Conservation (phyloP, 768 basidiomycete species). For the Boletus rubropictus region DNA sequence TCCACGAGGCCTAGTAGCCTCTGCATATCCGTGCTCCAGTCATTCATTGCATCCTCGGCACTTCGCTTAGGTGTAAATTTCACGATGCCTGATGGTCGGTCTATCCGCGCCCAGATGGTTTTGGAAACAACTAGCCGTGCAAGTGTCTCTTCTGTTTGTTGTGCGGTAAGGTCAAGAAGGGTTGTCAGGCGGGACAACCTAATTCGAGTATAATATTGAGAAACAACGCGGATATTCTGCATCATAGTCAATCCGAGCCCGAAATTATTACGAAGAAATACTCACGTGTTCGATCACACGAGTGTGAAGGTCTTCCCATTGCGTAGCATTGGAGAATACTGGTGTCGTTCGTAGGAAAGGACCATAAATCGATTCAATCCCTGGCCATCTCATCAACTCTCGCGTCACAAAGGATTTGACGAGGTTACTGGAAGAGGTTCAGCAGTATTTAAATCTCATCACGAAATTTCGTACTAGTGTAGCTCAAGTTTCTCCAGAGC, state of each 20-base stretch:
- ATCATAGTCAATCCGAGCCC: not conserved
- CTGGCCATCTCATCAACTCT: constrained; percentile 96
- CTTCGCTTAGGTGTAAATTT: constrained; percentile 78
- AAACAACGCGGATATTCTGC: constrained; percentile 93
- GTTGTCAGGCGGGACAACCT: constrained; percentile 75
- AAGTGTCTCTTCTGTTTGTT: constrained; percentile 84
- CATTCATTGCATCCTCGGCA: constrained; percentile 93
- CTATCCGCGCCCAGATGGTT: constrained; percentile 89
- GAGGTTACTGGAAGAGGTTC: constrained; percentile 58
- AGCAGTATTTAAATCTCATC: not conserved
- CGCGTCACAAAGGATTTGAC: constrained; percentile 90
- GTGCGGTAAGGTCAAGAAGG: constrained; percentile 76
- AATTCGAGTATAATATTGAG: constrained; percentile 93
- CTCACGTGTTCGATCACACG: constrained; percentile 95
- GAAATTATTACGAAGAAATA: constrained; percentile 10
- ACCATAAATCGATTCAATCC: constrained; percentile 85
- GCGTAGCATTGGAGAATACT: constrained; percentile 71
- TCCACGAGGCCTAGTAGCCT: constrained; percentile 87
- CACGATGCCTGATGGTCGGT: constrained; percentile 86
- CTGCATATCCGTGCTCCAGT: constrained; percentile 96
- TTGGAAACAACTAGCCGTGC: constrained; percentile 87
- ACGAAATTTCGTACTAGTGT: constrained; percentile 60
- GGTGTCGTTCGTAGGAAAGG: constrained; percentile 71
- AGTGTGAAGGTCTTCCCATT: constrained; percentile 94
- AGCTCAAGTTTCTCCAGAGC: constrained; percentile 75